Percentiles rank a stretch among this genome's conserved stretches.
Conservation (phyloP, 73 alveolate species). For the Paramecium biaurelia region DNA sequence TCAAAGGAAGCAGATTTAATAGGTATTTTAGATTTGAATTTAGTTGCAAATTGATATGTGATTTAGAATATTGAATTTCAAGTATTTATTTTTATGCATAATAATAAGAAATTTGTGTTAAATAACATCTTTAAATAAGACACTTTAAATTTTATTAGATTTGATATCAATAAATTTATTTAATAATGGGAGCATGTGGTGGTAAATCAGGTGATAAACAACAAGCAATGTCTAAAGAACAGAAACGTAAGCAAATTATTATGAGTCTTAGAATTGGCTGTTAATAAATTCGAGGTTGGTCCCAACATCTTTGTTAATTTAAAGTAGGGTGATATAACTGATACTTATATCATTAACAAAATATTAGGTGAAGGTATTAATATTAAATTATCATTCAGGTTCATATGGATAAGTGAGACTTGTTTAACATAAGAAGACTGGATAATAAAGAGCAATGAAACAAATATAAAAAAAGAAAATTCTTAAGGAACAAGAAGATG, state of each 20-base stretch:
- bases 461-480: neutral
- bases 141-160: neutral
- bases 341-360: neutral
- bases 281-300: neutral
- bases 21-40: neutral
- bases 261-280: neutral
- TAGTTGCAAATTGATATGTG: neutral
- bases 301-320: constrained; percentile 41
- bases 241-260: neutral
- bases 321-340: neutral
- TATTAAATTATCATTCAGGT: neutral
- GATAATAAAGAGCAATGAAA: constrained; percentile 19
- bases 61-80: neutral
- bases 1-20: neutral
- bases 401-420: constrained; percentile 50
- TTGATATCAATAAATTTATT: constrained; percentile 17
- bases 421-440: neutral
- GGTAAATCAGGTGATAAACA: neutral
- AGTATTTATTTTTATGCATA: neutral
- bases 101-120: neutral
- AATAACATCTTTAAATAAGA: neutral
- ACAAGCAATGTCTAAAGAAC: neutral
- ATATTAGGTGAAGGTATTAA: constrained; percentile 36
- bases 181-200: constrained; percentile 46
- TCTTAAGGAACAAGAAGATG: constrained; percentile 23